Percentiles rank a stretch among this genome's conserved stretches.
phyloP scores from a whole-genome alignment of 495 filamentous ascomycete species.

The Lophium mytilinum region DNA sequence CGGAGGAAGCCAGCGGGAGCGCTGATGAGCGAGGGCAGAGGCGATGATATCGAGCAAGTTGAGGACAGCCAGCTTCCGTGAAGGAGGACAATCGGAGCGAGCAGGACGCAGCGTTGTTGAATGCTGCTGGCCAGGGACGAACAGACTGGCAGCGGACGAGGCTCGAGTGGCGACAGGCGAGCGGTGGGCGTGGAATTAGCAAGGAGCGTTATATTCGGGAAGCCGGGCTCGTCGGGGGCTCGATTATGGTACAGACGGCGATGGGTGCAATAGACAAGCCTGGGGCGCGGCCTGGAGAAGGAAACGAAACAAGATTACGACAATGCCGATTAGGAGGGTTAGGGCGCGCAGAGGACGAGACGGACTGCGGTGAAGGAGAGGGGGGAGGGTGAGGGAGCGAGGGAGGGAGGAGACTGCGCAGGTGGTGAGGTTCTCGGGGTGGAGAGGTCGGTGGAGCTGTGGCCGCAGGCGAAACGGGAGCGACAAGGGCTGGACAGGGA shows the following conservation, averaged over 20 bases:
- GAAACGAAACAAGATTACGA: slow-evolving; percentile 21
- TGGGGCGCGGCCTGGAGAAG: slow-evolving; percentile 15
- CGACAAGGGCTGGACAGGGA: neutral
- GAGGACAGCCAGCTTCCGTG: neutral
- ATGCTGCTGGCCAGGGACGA: neutral
- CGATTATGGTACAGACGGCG: slow-evolving; percentile 24
- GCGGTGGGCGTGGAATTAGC: neutral
- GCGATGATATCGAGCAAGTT: neutral
- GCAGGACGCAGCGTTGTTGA: neutral
- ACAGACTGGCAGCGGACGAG: neutral
- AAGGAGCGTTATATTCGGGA: slow-evolving; percentile 17
- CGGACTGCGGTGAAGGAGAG: neutral
- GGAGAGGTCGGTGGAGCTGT: neutral
- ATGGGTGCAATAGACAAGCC: slow-evolving; percentile 24
- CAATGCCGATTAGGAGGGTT: slow-evolving; percentile 11
- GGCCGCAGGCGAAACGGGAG: neutral
- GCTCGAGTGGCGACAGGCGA: neutral
- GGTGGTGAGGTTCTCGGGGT: neutral
- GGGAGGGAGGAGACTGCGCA: neutral
- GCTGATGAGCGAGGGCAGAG: neutral
- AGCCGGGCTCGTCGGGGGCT: slow-evolving; percentile 6
- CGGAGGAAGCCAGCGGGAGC: neutral
- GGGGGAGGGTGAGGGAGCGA: neutral
- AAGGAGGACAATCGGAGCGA: neutral
- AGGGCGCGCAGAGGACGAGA: slow-evolving; percentile 6